Evolutionary conservation across 2,329 filamentous ascomycete genomes (phyloP).

Genomic region (Arthrobotrys sinensis): DNA sequence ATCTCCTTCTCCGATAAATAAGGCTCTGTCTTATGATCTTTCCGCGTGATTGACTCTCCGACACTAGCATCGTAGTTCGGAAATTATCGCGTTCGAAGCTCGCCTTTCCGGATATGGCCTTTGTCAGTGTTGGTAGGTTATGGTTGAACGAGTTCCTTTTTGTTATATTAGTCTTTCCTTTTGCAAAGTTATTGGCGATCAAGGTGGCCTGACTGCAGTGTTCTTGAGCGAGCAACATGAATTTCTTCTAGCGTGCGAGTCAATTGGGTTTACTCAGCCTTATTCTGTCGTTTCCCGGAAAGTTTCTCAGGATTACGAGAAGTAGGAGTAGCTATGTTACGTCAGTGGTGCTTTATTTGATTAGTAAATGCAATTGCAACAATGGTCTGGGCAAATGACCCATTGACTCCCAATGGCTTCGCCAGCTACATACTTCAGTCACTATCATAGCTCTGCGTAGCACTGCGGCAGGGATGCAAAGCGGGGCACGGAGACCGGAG

Average conservation of each 20-base stretch:
- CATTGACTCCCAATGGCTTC: conserved; percentile 6
- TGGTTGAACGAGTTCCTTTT: background rate
- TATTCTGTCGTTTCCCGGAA: conserved; percentile 4
- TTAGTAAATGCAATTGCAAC: background rate
- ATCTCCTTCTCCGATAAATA: background rate
- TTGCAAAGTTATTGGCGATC: conserved; percentile 3
- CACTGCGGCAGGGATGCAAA: background rate
- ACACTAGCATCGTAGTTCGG: background rate
- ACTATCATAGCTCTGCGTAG: background rate
- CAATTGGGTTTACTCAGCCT: background rate
- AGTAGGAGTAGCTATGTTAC: conserved; percentile 1
- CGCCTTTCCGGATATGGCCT: background rate
- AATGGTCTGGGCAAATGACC: background rate
- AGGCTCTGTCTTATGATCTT: background rate
- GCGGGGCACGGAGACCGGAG: background rate
- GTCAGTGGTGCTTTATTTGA: background rate
- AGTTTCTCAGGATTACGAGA: background rate
- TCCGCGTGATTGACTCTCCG: background rate
- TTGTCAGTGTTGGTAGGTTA: background rate
- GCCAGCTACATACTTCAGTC: background rate
- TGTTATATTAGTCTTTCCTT: background rate
- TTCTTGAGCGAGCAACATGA: conserved; percentile 22
- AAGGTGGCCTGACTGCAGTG: conserved; percentile 6
- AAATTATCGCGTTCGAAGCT: background rate
- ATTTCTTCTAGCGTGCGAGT: conserved; percentile 21